These are phyloP conservation scores for Verticillium tricorpus DNA, from an alignment of 2,329 filamentous ascomycete genomes.

Conservation along the genomic window DNA sequence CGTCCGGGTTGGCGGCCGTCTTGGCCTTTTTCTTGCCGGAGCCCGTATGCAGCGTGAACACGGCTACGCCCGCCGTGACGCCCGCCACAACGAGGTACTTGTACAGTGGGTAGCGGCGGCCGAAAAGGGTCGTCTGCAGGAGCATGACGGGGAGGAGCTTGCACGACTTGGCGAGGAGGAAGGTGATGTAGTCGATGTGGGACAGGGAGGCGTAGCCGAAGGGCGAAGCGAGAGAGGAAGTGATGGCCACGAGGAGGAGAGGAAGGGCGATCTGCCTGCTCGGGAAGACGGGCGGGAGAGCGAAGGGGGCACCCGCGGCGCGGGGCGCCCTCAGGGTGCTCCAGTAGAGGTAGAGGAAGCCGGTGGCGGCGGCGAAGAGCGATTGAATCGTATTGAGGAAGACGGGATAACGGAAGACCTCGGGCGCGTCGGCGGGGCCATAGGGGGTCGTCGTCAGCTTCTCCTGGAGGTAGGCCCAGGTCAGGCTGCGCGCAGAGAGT, in stretches of 20 bases:
- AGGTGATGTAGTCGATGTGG: slow-evolving; percentile 97
- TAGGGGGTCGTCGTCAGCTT: slow-evolving; percentile 93
- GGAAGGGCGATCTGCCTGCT: slow-evolving; percentile 69
- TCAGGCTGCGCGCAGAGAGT: slow-evolving; percentile 55
- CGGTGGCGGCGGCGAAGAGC: slow-evolving; percentile 76
- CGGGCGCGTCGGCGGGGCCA: slow-evolving; percentile 55
- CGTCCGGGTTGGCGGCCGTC: slow-evolving; percentile 38
- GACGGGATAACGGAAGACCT: slow-evolving; percentile 88
- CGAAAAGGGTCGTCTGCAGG: slow-evolving; percentile 88
- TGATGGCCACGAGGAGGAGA: slow-evolving; percentile 76
- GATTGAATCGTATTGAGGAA: slow-evolving; percentile 97
- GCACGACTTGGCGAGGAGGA: slow-evolving; percentile 95
- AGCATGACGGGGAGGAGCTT: slow-evolving; percentile 99
- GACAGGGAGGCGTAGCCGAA: slow-evolving; percentile 91
- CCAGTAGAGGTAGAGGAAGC: slow-evolving; percentile 71
- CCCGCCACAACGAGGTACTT: slow-evolving; percentile 92
- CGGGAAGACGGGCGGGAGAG: slow-evolving; percentile 68
- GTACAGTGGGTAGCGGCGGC: slow-evolving; percentile 83
- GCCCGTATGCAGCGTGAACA: slow-evolving; percentile 86
- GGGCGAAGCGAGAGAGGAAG: slow-evolving; percentile 83
- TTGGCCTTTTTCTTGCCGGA: slow-evolving; percentile 40
- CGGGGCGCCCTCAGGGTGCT: slow-evolving; percentile 30
- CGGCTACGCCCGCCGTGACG: slow-evolving; percentile 86
- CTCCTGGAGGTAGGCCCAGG: slow-evolving; percentile 96
- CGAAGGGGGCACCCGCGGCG: slow-evolving; percentile 12